A percentile compares a stretch with the other conserved stretches of the same genome.
These are phyloP conservation scores for Melanogaster broomeanus DNA, from an alignment of 768 basidiomycete species.

Conservation along the genomic window DNA sequence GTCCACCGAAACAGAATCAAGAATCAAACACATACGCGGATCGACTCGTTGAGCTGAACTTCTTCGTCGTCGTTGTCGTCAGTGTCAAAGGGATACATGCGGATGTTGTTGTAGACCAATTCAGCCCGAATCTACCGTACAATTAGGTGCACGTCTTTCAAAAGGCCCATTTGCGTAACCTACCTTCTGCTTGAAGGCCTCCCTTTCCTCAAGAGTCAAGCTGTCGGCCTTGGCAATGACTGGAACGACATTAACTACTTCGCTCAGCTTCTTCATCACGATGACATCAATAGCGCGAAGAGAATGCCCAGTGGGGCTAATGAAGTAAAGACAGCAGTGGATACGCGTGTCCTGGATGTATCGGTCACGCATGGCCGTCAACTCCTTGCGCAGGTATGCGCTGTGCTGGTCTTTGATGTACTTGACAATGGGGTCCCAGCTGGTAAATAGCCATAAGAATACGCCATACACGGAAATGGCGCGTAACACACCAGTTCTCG, in stretches of 20 bases:
- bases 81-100: conserved; percentile 94
- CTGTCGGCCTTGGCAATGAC: conserved; percentile 98
- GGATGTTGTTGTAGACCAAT: conserved; percentile 87
- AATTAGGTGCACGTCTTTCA: conserved; percentile 8
- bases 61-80: conserved; percentile 97
- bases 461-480: background rate
- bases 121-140: conserved; percentile 85
- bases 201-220: conserved; percentile 90
- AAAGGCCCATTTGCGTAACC: conserved; percentile 9
- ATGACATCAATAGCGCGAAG: conserved; percentile 96
- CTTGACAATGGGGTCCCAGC: conserved; percentile 99
- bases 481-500: conserved; percentile 80
- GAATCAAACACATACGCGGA: conserved; percentile 62
- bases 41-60: conserved; percentile 82
- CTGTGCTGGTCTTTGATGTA: conserved; percentile 99
- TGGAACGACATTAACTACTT: conserved; percentile 99
- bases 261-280: conserved; percentile 98
- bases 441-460: conserved; percentile 30
- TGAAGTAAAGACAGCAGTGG: conserved; percentile 97
- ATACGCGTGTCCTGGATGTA: conserved; percentile 98
- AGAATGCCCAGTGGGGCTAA: conserved; percentile 97
- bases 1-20: background rate
- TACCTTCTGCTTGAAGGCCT: conserved; percentile 90
- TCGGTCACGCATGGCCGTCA: conserved; percentile 97
- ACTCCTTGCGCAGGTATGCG: conserved; percentile 97